phyloP scores from a whole-genome alignment of 805 yeast genomes.

The Trichomonascus vanleenenianus region DNA sequence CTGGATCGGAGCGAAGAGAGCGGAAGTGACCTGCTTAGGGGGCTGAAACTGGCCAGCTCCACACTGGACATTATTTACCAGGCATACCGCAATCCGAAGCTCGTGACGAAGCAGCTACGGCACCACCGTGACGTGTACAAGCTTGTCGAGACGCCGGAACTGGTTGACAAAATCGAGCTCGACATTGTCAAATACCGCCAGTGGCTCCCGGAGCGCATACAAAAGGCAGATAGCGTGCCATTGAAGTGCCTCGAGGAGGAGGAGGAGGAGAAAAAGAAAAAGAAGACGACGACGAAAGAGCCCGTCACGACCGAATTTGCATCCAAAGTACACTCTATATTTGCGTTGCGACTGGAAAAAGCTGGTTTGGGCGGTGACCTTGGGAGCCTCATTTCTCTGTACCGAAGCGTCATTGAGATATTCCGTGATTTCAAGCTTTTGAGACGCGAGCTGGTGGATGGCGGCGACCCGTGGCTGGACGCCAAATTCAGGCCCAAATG shows the following conservation, averaged over 20 bases:
- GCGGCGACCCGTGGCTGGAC: slow-evolving; percentile 2
- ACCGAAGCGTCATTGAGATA: slow-evolving; percentile 2
- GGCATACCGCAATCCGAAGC: slow-evolving; percentile 10
- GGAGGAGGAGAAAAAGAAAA: background rate
- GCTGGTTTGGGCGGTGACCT: too few relatives aligned
- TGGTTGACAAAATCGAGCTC: slow-evolving; percentile 8
- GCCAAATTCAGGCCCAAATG: too few relatives aligned
- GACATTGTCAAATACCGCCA: slow-evolving; percentile 5
- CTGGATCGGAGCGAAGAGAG: slow-evolving; percentile 7
- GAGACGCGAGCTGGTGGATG: background rate
- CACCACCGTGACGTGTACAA: slow-evolving; percentile 13
- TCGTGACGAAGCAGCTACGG: slow-evolving; percentile 12
- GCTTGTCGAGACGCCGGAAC: slow-evolving; percentile 13
- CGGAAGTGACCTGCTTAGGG: slow-evolving; percentile 5
- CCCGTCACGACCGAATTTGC: background rate
- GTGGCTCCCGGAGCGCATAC: slow-evolving; percentile 16
- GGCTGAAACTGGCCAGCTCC: slow-evolving; percentile 10
- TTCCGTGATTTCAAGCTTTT: slow-evolving; percentile 7
- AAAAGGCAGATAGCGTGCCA: slow-evolving; percentile 11
- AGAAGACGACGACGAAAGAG: background rate
- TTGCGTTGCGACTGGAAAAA: too few relatives aligned
- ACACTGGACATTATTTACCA: slow-evolving; percentile 9
- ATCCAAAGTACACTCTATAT: too few relatives aligned
- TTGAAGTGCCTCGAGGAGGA: slow-evolving; percentile 5
- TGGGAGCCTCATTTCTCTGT: too few relatives aligned